Base-by-base conservation (phyloP, 1,139 yeast genomes). In the Protomyces arabidopsidicola region DNA sequence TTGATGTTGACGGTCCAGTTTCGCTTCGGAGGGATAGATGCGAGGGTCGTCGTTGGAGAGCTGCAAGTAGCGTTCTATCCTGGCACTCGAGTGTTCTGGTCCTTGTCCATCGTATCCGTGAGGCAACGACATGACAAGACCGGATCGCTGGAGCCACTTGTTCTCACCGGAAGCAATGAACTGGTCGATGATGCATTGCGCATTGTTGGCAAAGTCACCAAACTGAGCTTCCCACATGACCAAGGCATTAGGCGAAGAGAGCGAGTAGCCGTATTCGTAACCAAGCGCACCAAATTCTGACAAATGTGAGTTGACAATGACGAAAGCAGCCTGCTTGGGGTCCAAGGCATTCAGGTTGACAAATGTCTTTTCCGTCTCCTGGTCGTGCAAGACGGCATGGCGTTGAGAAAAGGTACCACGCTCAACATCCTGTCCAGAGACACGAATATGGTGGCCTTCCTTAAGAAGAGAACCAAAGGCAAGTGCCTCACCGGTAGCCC, bases 101-200 rank as follows among this genome's bases (percentile, higher is more conserved):
- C 99, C 99, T 81, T 93, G 98, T 71, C 99, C 99, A 77, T 95
- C 99, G 76, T 91, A 95, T 80, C 99, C 99, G 76, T 95, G 99
- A 67, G 99, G 99, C 77, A 95, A 83, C 4, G 98, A 89, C 72
- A 95, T 80, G 58, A 93, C 96, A 69, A 95, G 77, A 75, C 99
- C 99, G 20, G 97, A 88, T 80, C 99, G 88, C 82, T 95, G 98
- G 76, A 89, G 88, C 99, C 99, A 95, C 80, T 95, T 95, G 71
- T 90, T 85, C 81, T 95, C 99, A 76, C 96, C 98, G 75, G 93
- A 90, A 57, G 98, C 90, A 74, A 95, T 84, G 76, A 93, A 95
- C 81, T 95, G 98, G 78, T 95, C 99, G 72, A 90, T 83, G 71
- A 95, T 87, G 70, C 95, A 98, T 81, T 95, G 98, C 38, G 97